Percentiles rank a stretch among this genome's conserved stretches.
Evolutionary conservation across 495 filamentous ascomycete genomes (phyloP).

Genomic region (Evernia prunastri): DNA sequence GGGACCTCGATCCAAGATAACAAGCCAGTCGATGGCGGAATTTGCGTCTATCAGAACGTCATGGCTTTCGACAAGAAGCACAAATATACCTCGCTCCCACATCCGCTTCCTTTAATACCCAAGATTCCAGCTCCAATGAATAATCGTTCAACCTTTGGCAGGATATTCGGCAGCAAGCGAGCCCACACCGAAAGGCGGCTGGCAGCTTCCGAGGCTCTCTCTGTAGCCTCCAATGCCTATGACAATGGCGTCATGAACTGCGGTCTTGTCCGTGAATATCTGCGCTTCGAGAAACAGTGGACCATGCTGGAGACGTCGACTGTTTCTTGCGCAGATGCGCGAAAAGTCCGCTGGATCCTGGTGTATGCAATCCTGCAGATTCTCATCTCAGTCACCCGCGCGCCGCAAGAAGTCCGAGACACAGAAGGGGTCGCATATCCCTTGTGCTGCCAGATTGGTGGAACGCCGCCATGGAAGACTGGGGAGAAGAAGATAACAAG

Average conservation of each 20-base stretch:
- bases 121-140: conserved; percentile 24
- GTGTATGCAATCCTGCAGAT: conserved; percentile 73
- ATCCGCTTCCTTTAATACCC: conserved; percentile 56
- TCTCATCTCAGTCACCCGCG: conserved; percentile 58
- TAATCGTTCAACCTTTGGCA: conserved; percentile 19
- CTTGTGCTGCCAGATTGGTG: conserved; percentile 30
- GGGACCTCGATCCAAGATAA: conserved; percentile 36
- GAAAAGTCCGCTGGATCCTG: conserved; percentile 64
- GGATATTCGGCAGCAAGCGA: conserved; percentile 29
- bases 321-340: conserved; percentile 49
- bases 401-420: conserved; percentile 52
- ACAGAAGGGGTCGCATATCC: conserved; percentile 54
- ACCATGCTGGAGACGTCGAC: conserved; percentile 35
- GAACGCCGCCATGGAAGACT: conserved; percentile 28
- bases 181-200: conserved; percentile 29
- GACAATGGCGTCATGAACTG: conserved; percentile 28
- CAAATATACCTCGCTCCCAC: conserved; percentile 44
- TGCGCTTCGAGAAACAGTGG: conserved; percentile 39
- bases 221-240: conserved; percentile 36
- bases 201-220: conserved; percentile 30
- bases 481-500: conserved; percentile 13
- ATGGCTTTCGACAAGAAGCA: conserved; percentile 51
- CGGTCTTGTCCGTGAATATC: conserved; percentile 40
- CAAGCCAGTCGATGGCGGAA: conserved; percentile 45
- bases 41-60: conserved; percentile 55